These are phyloP conservation scores for Podaxis sp. DNA, from an alignment of 768 basidiomycete species.

Conservation along the genomic window DNA sequence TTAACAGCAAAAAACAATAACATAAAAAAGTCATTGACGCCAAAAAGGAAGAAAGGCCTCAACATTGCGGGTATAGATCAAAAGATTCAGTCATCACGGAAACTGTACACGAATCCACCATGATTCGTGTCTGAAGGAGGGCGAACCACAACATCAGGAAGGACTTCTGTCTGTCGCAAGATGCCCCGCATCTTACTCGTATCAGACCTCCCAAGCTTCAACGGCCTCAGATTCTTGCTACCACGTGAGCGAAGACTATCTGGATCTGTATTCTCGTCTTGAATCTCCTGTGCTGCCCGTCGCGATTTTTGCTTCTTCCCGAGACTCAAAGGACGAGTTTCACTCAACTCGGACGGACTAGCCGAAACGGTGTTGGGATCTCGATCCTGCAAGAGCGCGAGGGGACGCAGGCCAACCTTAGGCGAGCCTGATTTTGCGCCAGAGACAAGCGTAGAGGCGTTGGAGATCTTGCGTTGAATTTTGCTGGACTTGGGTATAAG, in stretches of 20 bases:
- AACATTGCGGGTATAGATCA: conserved; percentile 15
- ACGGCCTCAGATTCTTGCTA: conserved; percentile 54
- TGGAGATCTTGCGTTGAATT: conserved; percentile 42
- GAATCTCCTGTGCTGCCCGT: conserved; percentile 24
- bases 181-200: conserved; percentile 61
- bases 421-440: conserved; percentile 38
- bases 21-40: conserved; percentile 6
- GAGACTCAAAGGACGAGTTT: conserved; percentile 55
- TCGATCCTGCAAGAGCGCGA: conserved; percentile 64
- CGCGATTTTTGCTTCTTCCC: conserved; percentile 53
- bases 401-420: conserved; percentile 53
- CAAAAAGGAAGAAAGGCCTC: conserved; percentile 15
- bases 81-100: conserved; percentile 35
- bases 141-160: conserved; percentile 62
- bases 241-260: conserved; percentile 27
- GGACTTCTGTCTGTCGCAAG: conserved; percentile 52
- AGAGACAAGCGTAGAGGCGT: conserved; percentile 24
- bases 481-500: conserved; percentile 54
- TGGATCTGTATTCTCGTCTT: conserved; percentile 43
- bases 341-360: conserved; percentile 17
- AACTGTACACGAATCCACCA: conserved; percentile 42
- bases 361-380: conserved; percentile 30
- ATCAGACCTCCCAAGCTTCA: conserved; percentile 61
- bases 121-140: conserved; percentile 56
- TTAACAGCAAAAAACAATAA: conserved; percentile 1